Evolutionary conservation across 164 flowering plant species (phyloP).

Genomic region (Stephania japonica): DNA sequence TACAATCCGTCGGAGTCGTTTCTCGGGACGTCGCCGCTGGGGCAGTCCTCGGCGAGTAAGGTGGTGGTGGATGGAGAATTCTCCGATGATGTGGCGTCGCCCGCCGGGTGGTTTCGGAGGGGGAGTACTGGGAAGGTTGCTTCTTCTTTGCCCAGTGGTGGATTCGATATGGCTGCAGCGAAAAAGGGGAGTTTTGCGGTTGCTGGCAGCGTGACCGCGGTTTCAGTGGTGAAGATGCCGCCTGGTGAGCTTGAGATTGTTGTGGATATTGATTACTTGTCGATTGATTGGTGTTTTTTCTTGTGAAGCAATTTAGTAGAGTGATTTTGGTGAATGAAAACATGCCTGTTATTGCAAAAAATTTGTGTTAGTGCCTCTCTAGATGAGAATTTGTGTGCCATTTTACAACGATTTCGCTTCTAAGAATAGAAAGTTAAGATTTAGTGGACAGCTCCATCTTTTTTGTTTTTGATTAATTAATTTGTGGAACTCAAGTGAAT

Average conservation of each 20-base stretch:
- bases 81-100: conserved; percentile 33
- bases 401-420: background rate
- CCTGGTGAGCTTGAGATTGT: conserved; percentile 9
- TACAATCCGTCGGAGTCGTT: conserved; percentile 53
- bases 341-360: background rate
- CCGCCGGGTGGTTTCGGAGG: conserved; percentile 27
- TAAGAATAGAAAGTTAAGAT: too few species aligned
- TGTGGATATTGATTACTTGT: background rate
- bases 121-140: conserved; percentile 36
- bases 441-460: too few species aligned
- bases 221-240: conserved; percentile 28
- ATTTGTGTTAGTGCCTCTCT: background rate
- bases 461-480: background rate
- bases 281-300: background rate
- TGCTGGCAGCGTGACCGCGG: conserved; percentile 23
- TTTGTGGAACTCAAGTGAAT: background rate
- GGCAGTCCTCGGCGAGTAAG: conserved; percentile 28
- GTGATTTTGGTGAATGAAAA: background rate
- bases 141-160: conserved; percentile 45
- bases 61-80: conserved; percentile 28
- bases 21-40: conserved; percentile 32
- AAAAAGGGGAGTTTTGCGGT: conserved; percentile 19
- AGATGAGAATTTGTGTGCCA: background rate
- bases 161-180: conserved; percentile 33
- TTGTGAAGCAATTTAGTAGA: background rate